phyloP scores from a whole-genome alignment of 164 flowering plant genomes.

The Chloranthus sessilifolius region DNA sequence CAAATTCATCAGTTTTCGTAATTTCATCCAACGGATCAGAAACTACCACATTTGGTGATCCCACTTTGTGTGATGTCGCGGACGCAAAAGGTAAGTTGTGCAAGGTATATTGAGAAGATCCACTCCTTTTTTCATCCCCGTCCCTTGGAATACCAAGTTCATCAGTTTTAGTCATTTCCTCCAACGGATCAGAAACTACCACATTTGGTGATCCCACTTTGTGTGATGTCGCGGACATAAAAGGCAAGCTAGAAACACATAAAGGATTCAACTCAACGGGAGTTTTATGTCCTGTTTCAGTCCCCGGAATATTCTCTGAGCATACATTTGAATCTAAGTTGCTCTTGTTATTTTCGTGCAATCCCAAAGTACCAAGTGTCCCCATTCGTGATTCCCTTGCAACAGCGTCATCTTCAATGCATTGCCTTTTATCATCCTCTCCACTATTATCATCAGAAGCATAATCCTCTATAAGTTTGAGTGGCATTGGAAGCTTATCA shows the following conservation, averaged over 20 bases:
- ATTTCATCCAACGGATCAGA: conserved; percentile 3
- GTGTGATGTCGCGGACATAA: conserved; percentile 10
- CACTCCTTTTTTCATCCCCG: conserved; percentile 13
- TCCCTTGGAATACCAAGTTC: conserved; percentile 7
- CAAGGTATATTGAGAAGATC: conserved; percentile 6
- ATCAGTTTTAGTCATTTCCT: conserved; percentile 6
- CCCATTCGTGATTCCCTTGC: conserved; percentile 13
- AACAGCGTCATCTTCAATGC: conserved; percentile 21
- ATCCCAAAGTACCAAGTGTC: conserved; percentile 10
- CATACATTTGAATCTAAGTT: conserved; percentile 11
- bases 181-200: not conserved
- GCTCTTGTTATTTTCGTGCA: conserved; percentile 13
- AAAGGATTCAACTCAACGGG: too few species aligned
- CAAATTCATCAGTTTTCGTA: conserved; percentile 10
- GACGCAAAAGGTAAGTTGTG: too few species aligned
- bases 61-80: conserved; percentile 11
- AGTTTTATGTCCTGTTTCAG: conserved; percentile 18
- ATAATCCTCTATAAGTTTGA: conserved; percentile 57
- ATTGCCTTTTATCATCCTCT: conserved; percentile 32
- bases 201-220: conserved; percentile 12
- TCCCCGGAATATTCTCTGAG: conserved; percentile 11
- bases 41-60: conserved; percentile 4
- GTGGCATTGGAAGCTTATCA: conserved; percentile 29
- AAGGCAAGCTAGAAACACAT: too few species aligned
- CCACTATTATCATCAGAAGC: conserved; percentile 61